phyloP scores from a whole-genome alignment of 2,329 filamentous ascomycete species.

The Phoma herbarum region DNA sequence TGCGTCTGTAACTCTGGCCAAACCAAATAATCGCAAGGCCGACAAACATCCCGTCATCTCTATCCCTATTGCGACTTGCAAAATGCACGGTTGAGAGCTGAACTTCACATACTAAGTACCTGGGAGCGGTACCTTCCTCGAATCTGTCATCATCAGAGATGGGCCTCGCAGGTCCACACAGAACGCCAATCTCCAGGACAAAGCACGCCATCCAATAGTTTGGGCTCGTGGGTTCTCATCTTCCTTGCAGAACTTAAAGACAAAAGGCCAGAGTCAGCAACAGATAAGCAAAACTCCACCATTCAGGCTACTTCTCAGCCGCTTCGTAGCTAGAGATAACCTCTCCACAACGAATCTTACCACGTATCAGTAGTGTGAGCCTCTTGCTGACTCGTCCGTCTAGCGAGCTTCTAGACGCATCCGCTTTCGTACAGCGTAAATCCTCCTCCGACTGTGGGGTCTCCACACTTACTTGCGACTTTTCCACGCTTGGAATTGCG shows the following conservation, averaged over 20 bases:
- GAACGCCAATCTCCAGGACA: conserved; percentile 31
- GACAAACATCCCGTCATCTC: conserved; percentile 10
- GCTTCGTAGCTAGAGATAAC: conserved; percentile 12
- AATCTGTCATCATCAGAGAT: conserved; percentile 16
- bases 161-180: conserved; percentile 21
- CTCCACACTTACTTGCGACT: conserved; percentile 27
- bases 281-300: conserved; percentile 33
- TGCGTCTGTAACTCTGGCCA: conserved; percentile 10
- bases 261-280: conserved; percentile 21
- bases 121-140: conserved; percentile 15
- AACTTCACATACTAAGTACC: conserved; percentile 6
- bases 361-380: conserved; percentile 16
- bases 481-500: conserved; percentile 19
- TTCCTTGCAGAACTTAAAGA: conserved; percentile 24
- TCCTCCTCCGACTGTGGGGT: conserved; percentile 30
- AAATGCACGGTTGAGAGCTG: conserved; percentile 11
- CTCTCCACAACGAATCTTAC: conserved; percentile 8
- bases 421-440: conserved; percentile 24
- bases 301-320: conserved; percentile 19
- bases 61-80: conserved; percentile 11
- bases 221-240: conserved; percentile 19
- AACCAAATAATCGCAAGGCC: conserved; percentile 10
- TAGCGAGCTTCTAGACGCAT: conserved; percentile 37
- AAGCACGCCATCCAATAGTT: conserved; percentile 22
- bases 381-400: conserved; percentile 32